phyloP scores from a whole-genome alignment of 139 green algal genomes.

The Chlamydomonas applanata region DNA sequence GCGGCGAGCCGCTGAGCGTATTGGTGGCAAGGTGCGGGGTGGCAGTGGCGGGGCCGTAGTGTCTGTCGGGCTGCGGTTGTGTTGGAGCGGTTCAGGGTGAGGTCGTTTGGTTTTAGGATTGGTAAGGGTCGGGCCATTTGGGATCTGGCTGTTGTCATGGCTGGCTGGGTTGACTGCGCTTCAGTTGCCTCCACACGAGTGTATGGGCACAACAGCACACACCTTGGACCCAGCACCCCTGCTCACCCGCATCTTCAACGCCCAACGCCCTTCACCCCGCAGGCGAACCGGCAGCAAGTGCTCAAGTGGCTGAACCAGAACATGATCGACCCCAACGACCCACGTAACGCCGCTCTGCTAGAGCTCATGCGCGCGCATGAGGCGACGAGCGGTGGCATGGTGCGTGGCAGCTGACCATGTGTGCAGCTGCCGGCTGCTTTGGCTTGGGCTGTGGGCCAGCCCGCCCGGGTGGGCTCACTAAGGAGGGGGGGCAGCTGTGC shows the following conservation, averaged over 20 bases:
- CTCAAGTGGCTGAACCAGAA: constrained; percentile 44
- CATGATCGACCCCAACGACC: constrained; percentile 60
- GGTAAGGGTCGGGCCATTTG: not conserved
- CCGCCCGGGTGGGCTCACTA: too few species aligned
- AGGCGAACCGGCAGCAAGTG: constrained; percentile 38
- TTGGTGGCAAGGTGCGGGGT: constrained; percentile 41
- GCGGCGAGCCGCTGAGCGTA: constrained; percentile 37
- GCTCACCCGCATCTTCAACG: too few species aligned
- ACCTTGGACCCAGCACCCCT: too few species aligned
- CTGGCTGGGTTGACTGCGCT: too few species aligned
- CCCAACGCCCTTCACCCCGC: not conserved
- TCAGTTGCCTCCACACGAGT: too few species aligned
- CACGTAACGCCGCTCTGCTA: constrained; percentile 54
- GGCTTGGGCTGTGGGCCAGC: too few species aligned
- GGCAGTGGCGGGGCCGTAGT: not conserved
- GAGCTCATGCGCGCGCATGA: constrained; percentile 58
- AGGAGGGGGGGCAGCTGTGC: too few species aligned
- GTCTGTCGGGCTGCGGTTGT: not conserved
- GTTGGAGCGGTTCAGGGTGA: not conserved
- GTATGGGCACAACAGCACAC: too few species aligned
- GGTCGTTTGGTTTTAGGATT: not conserved
- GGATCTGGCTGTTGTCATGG: not conserved
- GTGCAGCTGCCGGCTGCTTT: too few species aligned
- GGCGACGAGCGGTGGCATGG: constrained; percentile 29
- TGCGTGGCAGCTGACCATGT: too few species aligned